These are phyloP conservation scores for Chalciporus sphaerocephalus DNA, from an alignment of 768 basidiomycete genomes.

Conservation along the genomic window DNA sequence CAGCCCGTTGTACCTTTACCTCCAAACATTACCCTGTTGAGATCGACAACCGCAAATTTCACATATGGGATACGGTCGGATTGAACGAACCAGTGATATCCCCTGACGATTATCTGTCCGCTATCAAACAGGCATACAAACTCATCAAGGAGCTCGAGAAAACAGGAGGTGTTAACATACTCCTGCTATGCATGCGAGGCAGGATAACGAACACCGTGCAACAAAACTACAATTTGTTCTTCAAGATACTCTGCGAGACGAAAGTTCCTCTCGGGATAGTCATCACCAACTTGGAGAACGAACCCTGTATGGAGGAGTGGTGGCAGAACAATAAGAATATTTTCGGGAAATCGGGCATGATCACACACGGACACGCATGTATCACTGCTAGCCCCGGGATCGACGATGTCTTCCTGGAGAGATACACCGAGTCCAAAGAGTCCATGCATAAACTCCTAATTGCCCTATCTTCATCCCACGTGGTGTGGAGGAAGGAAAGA, in stretches of 20 bases:
- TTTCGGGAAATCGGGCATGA: slow-evolving; percentile 24
- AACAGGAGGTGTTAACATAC: slow-evolving; percentile 25
- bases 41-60: too few species aligned
- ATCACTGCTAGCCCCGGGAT: slow-evolving; percentile 35
- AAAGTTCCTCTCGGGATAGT: slow-evolving; percentile 30
- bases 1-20: too few species aligned
- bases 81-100: too few species aligned
- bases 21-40: too few species aligned
- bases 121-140: slow-evolving; percentile 26
- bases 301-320: slow-evolving; percentile 30
- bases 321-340: slow-evolving; percentile 28
- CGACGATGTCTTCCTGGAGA: too few species aligned
- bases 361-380: slow-evolving; percentile 31
- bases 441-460: too few species aligned
- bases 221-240: slow-evolving; percentile 28
- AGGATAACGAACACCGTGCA: slow-evolving; percentile 23
- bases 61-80: too few species aligned
- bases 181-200: slow-evolving; percentile 33
- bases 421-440: too few species aligned
- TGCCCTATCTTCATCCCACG: too few species aligned
- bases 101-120: slow-evolving; percentile 20
- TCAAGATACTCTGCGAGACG: slow-evolving; percentile 25
- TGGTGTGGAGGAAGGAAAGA: too few species aligned
- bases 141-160: slow-evolving; percentile 31
- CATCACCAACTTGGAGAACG: slow-evolving; percentile 30